A percentile compares a stretch with the other conserved stretches of the same genome.
These are phyloP conservation scores for Cicer arietinum DNA, from an alignment of 306 rosid genomes.

Conservation along the genomic window DNA sequence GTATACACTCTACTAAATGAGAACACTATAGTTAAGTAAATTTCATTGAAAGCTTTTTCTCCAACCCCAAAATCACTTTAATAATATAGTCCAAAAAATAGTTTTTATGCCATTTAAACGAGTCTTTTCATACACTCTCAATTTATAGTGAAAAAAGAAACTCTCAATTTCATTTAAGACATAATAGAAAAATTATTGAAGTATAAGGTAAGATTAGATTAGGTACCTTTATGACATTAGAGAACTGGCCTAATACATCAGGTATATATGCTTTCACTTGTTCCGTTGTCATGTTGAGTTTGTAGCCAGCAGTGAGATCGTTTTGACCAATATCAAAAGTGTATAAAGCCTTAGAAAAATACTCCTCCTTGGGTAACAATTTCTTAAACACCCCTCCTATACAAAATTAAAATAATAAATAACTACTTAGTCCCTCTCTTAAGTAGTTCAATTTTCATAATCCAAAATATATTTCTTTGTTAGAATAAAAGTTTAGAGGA, in stretches of 20 bases:
- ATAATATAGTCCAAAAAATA: too few relatives aligned
- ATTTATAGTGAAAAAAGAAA: too few relatives aligned
- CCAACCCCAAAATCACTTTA: too few relatives aligned
- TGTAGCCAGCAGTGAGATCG: slow-evolving; percentile 63
- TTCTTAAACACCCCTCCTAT: slow-evolving; percentile 53
- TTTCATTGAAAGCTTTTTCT: not conserved
- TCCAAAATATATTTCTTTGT: not conserved
- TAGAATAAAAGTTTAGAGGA: not conserved
- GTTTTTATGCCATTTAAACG: too few relatives aligned
- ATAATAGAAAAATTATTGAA: not conserved
- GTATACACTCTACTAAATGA: slow-evolving; percentile 51
- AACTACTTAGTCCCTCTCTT: not conserved
- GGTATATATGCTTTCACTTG: slow-evolving; percentile 62
- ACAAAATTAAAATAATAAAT: not conserved
- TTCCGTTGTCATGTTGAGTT: slow-evolving; percentile 56
- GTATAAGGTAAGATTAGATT: not conserved
- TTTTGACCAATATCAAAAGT: slow-evolving; percentile 74
- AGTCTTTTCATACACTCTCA: too few relatives aligned
- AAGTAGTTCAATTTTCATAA: not conserved
- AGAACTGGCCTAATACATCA: slow-evolving; percentile 60
- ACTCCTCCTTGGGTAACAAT: slow-evolving; percentile 53
- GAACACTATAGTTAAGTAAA: not conserved
- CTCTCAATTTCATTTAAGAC: not conserved
- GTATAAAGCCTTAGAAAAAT: slow-evolving; percentile 59
- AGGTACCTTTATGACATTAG: slow-evolving; percentile 52